Evolutionary conservation across 2,329 filamentous ascomycete species (phyloP).

Genomic region (Colletotrichum falcatum): DNA sequence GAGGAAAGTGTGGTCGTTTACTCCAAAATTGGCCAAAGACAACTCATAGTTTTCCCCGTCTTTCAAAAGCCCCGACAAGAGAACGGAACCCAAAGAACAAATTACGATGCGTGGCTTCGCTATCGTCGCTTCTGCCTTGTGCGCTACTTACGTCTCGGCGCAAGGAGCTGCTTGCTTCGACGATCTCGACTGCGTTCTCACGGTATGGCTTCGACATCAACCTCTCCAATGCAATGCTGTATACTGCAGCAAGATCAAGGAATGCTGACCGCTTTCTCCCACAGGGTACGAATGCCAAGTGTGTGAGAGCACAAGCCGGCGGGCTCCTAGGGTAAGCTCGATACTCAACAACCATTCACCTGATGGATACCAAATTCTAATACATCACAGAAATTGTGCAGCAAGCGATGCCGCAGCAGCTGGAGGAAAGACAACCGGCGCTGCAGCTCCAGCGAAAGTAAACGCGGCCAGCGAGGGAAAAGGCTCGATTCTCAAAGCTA

Average conservation of each 20-base stretch:
- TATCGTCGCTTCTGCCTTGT: conserved; percentile 29
- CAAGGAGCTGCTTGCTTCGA: conserved; percentile 37
- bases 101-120: conserved; percentile 24
- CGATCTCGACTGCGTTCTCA: conserved; percentile 30
- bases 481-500: conserved; percentile 11
- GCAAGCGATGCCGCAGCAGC: conserved; percentile 6
- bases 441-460: conserved; percentile 18
- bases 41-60: no score
- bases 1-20: not conserved
- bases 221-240: not conserved
- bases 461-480: conserved; percentile 14
- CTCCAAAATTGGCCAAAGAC: not conserved
- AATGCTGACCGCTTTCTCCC: not conserved
- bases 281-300: conserved; percentile 36
- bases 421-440: conserved; percentile 9
- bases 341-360: not conserved
- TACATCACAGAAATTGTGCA: conserved; percentile 7
- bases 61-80: no score
- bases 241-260: not conserved
- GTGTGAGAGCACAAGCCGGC: conserved; percentile 30
- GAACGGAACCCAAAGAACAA: not conserved
- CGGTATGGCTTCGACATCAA: not conserved
- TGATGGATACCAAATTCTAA: not conserved
- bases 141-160: conserved; percentile 27
- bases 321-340: conserved; percentile 25